Evolutionary conservation across 2,329 filamentous ascomycete species (phyloP).

Genomic region (Cladosporium cucumerinum): DNA sequence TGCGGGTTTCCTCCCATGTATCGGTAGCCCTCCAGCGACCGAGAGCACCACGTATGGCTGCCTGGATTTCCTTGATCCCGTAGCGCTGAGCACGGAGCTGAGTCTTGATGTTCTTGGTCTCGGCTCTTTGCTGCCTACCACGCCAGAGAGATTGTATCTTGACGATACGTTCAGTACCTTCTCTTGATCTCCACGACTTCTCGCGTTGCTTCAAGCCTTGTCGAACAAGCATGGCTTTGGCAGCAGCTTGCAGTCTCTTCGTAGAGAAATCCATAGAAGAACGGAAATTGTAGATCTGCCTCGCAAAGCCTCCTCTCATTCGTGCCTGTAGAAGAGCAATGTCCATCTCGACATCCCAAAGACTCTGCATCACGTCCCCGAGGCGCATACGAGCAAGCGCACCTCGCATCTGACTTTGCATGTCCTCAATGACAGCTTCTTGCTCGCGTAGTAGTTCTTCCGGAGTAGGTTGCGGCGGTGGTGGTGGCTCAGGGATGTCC

Average conservation of each 20-base stretch:
- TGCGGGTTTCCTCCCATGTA: slow-evolving; percentile 42
- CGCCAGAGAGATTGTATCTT: slow-evolving; percentile 78
- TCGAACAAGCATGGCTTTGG: slow-evolving; percentile 72
- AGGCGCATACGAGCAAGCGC: slow-evolving; percentile 73
- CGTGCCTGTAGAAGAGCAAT: slow-evolving; percentile 80
- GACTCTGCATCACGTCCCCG: slow-evolving; percentile 76
- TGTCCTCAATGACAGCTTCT: slow-evolving; percentile 67
- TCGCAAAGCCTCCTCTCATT: slow-evolving; percentile 81
- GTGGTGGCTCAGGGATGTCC: slow-evolving; percentile 74
- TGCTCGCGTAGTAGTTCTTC: slow-evolving; percentile 80
- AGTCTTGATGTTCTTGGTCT: slow-evolving; percentile 47
- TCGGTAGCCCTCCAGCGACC: slow-evolving; percentile 53
- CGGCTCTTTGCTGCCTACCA: slow-evolving; percentile 54
- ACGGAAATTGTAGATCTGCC: slow-evolving; percentile 78
- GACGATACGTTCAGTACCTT: slow-evolving; percentile 65
- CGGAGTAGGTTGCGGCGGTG: slow-evolving; percentile 74
- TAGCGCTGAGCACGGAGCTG: slow-evolving; percentile 45
- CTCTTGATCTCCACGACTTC: slow-evolving; percentile 61
- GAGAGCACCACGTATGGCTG: slow-evolving; percentile 49
- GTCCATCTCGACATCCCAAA: slow-evolving; percentile 81
- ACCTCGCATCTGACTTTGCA: slow-evolving; percentile 84
- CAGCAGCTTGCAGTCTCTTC: slow-evolving; percentile 71
- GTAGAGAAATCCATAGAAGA: slow-evolving; percentile 81
- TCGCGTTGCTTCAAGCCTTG: slow-evolving; percentile 60
- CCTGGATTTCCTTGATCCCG: slow-evolving; percentile 43